A percentile compares a stretch with the other conserved stretches of the same genome.
phyloP scores from a whole-genome alignment of 2,329 filamentous ascomycete species.

The Sporothrix brunneoviolacea region DNA sequence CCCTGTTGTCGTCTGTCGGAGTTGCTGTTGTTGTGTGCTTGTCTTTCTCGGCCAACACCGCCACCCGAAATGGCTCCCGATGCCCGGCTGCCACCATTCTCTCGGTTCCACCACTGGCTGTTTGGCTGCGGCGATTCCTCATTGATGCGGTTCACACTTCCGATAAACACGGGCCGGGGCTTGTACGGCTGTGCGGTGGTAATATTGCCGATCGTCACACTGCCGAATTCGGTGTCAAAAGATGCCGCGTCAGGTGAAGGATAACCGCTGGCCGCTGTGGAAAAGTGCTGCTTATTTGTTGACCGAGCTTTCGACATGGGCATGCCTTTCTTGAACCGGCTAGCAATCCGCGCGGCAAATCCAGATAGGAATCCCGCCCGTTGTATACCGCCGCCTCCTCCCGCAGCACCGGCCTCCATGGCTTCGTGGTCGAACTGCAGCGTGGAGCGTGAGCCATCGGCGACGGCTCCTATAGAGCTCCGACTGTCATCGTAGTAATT shows the following conservation, averaged over 20 bases:
- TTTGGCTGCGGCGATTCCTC: conserved; percentile 12
- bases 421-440: background rate
- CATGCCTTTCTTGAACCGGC: conserved; percentile 6
- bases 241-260: conserved; percentile 14
- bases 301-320: background rate
- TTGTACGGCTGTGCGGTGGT: conserved; percentile 18
- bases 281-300: background rate
- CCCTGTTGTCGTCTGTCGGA: background rate
- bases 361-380: conserved; percentile 8
- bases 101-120: background rate
- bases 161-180: conserved; percentile 18
- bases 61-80: background rate
- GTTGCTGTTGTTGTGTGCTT: background rate
- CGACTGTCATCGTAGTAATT: background rate
- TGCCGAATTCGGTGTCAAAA: conserved; percentile 17
- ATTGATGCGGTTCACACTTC: conserved; percentile 13
- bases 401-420: background rate
- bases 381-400: background rate
- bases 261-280: background rate
- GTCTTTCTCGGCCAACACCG: background rate
- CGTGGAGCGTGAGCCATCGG: conserved; percentile 8
- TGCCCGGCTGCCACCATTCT: background rate
- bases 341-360: conserved; percentile 6
- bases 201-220: conserved; percentile 15
- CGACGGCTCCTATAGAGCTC: background rate